Evolutionary conservation across 129 eudicot genomes (phyloP).

Genomic region (Pseudognaphalium luteoalbum): DNA sequence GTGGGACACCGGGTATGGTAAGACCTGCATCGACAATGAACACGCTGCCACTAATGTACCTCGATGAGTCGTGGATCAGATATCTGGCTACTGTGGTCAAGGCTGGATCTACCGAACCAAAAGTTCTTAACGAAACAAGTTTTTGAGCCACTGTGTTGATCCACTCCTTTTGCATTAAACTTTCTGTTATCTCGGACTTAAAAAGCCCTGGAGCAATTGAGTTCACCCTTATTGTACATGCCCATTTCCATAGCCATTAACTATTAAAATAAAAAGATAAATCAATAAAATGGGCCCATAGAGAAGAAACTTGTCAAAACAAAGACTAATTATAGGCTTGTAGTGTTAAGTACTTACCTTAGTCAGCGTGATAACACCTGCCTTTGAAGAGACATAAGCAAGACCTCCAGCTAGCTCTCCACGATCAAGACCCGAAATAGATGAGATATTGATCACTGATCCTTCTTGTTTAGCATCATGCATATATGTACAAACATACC

Average conservation of each 20-base stretch:
- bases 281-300: neutral
- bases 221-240: constrained; percentile 65
- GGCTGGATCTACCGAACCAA: constrained; percentile 61
- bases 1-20: constrained; percentile 77
- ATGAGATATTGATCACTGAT: constrained; percentile 66
- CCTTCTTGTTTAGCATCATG: constrained; percentile 69
- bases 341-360: constrained; percentile 26
- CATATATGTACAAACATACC: constrained; percentile 60
- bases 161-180: constrained; percentile 62
- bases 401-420: constrained; percentile 65
- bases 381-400: constrained; percentile 70
- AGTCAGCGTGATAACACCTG: constrained; percentile 56
- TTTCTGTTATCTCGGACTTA: constrained; percentile 79
- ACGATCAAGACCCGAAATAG: constrained; percentile 75
- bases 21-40: constrained; percentile 76
- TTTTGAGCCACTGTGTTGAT: constrained; percentile 52
- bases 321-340: neutral
- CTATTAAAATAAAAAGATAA: constrained; percentile 33
- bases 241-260: constrained; percentile 79
- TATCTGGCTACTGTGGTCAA: constrained; percentile 58
- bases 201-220: constrained; percentile 72
- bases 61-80: constrained; percentile 63
- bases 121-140: constrained; percentile 57
- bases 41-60: constrained; percentile 61
- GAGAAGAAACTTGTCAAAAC: neutral